A percentile compares a stretch with the other conserved stretches of the same genome.
Conservation (phyloP, 306 rosid genomes). For the Inga oerstediana region DNA sequence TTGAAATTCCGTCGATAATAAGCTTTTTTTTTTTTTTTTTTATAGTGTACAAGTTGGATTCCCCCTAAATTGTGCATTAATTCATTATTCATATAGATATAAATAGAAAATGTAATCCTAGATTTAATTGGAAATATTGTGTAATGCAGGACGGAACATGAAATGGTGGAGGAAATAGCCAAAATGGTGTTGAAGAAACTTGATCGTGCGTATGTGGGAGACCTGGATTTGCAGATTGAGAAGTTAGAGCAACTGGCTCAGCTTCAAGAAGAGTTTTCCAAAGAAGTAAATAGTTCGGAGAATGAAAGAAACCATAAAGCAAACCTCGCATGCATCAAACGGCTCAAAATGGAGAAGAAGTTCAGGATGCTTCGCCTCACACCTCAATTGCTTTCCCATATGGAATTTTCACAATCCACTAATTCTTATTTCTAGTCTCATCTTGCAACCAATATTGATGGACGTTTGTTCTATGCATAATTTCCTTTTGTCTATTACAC, state of each 20-base stretch:
- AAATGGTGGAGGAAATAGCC: slow-evolving; percentile 37
- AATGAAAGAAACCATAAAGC: neutral
- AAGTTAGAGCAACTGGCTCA: slow-evolving; percentile 35
- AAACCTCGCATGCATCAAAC: neutral
- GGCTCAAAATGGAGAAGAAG: slow-evolving; percentile 36
- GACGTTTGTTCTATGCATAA: too few relatives aligned
- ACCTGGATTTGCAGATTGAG: slow-evolving; percentile 20
- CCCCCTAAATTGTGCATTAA: too few relatives aligned
- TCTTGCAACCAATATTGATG: neutral
- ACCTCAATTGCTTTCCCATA: slow-evolving; percentile 36
- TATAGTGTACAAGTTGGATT: too few relatives aligned
- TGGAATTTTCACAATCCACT: neutral
- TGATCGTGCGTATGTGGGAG: slow-evolving; percentile 1
- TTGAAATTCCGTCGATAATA: too few relatives aligned
- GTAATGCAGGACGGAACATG: slow-evolving; percentile 29
- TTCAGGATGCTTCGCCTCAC: slow-evolving; percentile 39
- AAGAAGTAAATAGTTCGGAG: neutral
- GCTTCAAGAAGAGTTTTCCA: neutral
- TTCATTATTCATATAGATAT: too few relatives aligned
- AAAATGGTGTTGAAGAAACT: slow-evolving; percentile 30
- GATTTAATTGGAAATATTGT: neutral
- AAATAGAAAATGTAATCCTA: too few relatives aligned
- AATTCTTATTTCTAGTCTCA: neutral
- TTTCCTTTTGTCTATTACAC: too few relatives aligned
- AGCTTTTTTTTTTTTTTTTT: too few relatives aligned